phyloP scores from a whole-genome alignment of 352 stramenopile species.

The Globisporangium recalcitrans region DNA sequence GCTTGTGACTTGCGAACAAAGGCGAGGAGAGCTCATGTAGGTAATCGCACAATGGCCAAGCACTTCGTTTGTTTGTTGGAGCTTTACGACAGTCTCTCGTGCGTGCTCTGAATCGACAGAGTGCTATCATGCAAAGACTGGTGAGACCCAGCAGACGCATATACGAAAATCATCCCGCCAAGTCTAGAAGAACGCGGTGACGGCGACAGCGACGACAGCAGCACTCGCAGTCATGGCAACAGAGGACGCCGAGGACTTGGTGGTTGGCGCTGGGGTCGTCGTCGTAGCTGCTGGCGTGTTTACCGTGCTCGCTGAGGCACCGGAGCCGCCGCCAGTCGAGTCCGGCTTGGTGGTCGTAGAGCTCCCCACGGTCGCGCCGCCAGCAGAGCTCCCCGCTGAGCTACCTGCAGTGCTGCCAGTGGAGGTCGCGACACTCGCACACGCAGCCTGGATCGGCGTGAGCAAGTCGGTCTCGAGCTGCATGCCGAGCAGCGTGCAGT shows the following conservation, averaged over 20 bases:
- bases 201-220: slow-evolving; percentile 18
- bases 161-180: not conserved
- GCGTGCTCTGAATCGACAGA: not conserved
- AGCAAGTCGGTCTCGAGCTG: slow-evolving; percentile 22
- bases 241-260: not conserved
- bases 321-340: not conserved
- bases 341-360: not conserved
- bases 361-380: not conserved
- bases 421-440: not conserved
- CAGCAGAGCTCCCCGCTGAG: not conserved
- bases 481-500: slow-evolving; percentile 24
- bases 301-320: not conserved
- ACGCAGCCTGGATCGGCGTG: slow-evolving; percentile 12
- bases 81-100: not conserved
- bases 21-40: too few relatives aligned
- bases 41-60: too few relatives aligned
- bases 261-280: not conserved
- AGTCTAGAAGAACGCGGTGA: slow-evolving; percentile 14
- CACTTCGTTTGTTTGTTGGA: not conserved
- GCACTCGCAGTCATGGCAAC: not conserved
- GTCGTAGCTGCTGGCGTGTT: not conserved
- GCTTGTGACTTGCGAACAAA: too few relatives aligned
- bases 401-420: not conserved
- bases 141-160: not conserved
- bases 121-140: too few relatives aligned